Evolutionary conservation across 768 basidiomycete species (phyloP), one percentile per base, ranked within the genome.

Genomic region (Pisolithus albus): DNA sequence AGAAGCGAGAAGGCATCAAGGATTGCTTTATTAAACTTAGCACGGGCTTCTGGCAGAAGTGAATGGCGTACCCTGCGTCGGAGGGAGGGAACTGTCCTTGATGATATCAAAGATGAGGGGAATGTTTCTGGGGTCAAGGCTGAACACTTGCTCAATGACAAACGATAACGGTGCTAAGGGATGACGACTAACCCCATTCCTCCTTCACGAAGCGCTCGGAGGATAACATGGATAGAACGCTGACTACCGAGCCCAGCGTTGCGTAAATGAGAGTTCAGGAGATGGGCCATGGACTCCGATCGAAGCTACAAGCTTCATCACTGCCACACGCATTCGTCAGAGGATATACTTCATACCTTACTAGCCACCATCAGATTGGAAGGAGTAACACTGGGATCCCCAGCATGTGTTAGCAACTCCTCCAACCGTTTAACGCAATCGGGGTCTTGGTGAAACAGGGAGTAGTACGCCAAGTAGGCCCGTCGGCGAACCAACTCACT

Each of bases 401-500:
- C 49, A 47, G 32, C 56, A 16, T 46, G 53, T 30, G 63, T 36
- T 19, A 61, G 47, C 11, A 19, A 32, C 19, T 56, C 59, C 46
- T 71, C 64, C 7, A 80, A 70, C 39, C 68, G 67, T 38, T 67
- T 66, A 43, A 86, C 58, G 18, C 83, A 61, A 21, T 76, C 74
- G 4, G 70, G 55, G 30, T 82, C 77, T 40, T 67, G 62, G 43
- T 52, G 62, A 10, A 81, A 77, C 21, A 90, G 68, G 11, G 74
- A 68, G 40, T 77, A 72, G 56, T 81, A 78, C 2, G 82, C 83
- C 32, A 81, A 66, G 38, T 89, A 63, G 10, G 84, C 76, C 42
- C 86, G 78, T 53, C 82, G 75, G 37, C 81, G 81, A 45, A 91
- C 73, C 57, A 75, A 72, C 8, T 71, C 60, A 32, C 88, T 90